These are phyloP conservation scores for Malania oleifera DNA, from an alignment of 164 flowering plant genomes.

Conservation along the genomic window DNA sequence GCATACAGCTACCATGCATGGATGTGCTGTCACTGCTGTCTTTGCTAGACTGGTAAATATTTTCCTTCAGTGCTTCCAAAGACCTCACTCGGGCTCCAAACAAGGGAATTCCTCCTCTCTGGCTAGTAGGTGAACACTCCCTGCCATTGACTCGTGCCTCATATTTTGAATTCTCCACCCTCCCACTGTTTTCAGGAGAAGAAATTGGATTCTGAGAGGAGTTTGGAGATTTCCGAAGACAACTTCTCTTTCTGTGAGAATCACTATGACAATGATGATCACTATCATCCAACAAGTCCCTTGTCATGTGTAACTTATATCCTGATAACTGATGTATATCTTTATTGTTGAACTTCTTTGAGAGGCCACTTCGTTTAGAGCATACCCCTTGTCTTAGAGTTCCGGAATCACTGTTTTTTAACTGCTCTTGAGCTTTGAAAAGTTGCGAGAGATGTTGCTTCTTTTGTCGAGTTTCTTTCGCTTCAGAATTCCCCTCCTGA, in stretches of 20 bases:
- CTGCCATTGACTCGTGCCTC: constrained; percentile 11
- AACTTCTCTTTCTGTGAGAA: constrained; percentile 19
- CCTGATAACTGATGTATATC: constrained; percentile 17
- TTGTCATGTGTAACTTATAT: constrained; percentile 16
- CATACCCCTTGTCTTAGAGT: constrained; percentile 45
- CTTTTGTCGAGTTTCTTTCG: constrained; percentile 21
- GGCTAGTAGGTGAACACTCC: constrained; percentile 22
- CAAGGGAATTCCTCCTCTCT: constrained; percentile 21
- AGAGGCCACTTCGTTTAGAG: constrained; percentile 45
- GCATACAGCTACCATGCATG: constrained; percentile 8
- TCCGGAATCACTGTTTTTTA: constrained; percentile 29
- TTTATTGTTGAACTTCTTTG: constrained; percentile 30
- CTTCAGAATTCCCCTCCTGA: constrained; percentile 18
- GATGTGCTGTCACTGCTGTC: constrained; percentile 16
- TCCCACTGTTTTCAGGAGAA: constrained; percentile 26
- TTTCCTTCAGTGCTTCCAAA: constrained; percentile 16
- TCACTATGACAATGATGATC: constrained; percentile 20
- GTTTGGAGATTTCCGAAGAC: constrained; percentile 7
- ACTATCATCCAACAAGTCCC: constrained; percentile 22
- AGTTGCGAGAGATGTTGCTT: constrained; percentile 19
- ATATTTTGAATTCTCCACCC: constrained; percentile 16
- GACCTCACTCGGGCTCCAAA: constrained; percentile 17
- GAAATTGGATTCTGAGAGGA: constrained; percentile 18
- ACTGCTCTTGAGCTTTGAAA: constrained; percentile 22
- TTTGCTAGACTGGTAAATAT: constrained; percentile 15